phyloP scores from a whole-genome alignment of 306 rosid genomes.

The Cyclanthera cordifolia region DNA sequence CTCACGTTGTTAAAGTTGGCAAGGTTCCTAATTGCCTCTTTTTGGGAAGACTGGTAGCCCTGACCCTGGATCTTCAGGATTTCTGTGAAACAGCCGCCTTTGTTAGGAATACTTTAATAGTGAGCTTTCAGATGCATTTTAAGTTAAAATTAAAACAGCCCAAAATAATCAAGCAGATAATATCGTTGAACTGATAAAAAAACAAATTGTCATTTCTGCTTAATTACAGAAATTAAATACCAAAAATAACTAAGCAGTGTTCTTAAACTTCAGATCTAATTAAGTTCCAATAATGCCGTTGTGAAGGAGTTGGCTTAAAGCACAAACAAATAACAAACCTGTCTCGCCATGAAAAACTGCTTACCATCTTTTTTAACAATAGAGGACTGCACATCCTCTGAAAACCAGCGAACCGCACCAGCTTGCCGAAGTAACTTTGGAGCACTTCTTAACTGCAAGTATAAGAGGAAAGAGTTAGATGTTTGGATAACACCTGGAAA shows the following conservation, averaged over 20 bases:
- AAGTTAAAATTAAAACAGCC: background rate
- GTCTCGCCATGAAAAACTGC: constrained; percentile 4
- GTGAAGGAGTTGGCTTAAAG: background rate
- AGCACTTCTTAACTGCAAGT: constrained; percentile 54
- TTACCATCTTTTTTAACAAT: constrained; percentile 37
- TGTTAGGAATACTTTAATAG: background rate
- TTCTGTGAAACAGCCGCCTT: constrained; percentile 30
- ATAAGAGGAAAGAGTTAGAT: background rate
- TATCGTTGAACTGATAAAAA: background rate
- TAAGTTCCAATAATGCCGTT: background rate
- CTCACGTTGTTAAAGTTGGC: constrained; percentile 21
- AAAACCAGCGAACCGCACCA: constrained; percentile 55
- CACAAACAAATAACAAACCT: background rate
- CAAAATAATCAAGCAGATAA: background rate
- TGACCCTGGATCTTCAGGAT: constrained; percentile 26
- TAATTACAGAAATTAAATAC: background rate
- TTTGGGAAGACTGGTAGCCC: constrained; percentile 28
- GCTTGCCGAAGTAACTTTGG: constrained; percentile 51
- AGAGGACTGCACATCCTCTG: constrained; percentile 49
- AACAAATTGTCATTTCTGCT: background rate
- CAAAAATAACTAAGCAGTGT: background rate
- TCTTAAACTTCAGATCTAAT: constrained; percentile 2
- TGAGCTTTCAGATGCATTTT: background rate
- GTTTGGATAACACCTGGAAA: background rate
- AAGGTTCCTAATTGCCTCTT: constrained; percentile 20